phyloP scores from a whole-genome alignment of 2,329 filamentous ascomycete species.

The Beauveria rudraprayagi region DNA sequence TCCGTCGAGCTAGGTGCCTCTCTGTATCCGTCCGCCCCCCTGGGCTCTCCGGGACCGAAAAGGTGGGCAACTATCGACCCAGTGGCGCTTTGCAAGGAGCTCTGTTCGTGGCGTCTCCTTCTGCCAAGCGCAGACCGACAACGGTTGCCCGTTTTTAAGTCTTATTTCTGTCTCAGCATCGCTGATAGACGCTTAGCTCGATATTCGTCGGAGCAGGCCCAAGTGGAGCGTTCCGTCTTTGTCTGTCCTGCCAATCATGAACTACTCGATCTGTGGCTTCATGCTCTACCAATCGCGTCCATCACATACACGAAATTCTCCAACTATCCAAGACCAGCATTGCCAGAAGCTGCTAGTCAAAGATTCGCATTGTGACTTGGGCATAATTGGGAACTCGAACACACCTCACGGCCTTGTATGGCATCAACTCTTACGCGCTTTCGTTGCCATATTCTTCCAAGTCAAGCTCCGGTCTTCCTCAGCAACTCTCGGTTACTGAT shows the following conservation, averaged over 20 bases:
- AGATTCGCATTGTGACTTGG: background rate
- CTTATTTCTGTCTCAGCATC: background rate
- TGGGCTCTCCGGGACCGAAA: background rate
- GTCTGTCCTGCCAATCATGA: slow-evolving; percentile 8
- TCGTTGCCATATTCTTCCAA: background rate
- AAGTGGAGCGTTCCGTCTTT: background rate
- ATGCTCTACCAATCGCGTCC: background rate
- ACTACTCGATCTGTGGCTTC: background rate
- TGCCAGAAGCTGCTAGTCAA: background rate
- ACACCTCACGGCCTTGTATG: background rate
- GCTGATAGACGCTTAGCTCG: background rate
- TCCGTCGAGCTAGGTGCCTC: background rate
- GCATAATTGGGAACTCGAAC: background rate
- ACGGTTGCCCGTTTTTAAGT: background rate
- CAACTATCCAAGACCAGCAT: background rate
- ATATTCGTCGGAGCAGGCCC: background rate
- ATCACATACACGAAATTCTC: background rate
- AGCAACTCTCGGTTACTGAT: background rate
- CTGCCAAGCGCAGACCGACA: slow-evolving; percentile 5
- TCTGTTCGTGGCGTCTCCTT: slow-evolving; percentile 3
- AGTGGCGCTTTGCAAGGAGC: slow-evolving; percentile 3
- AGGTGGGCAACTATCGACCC: slow-evolving; percentile 5
- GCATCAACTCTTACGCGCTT: background rate
- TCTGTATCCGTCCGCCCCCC: background rate
- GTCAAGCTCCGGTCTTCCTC: background rate